Evolutionary conservation across 768 basidiomycete species (phyloP), one percentile per base, ranked within the genome.

Genomic region (Psilocybe subaeruginosa): DNA sequence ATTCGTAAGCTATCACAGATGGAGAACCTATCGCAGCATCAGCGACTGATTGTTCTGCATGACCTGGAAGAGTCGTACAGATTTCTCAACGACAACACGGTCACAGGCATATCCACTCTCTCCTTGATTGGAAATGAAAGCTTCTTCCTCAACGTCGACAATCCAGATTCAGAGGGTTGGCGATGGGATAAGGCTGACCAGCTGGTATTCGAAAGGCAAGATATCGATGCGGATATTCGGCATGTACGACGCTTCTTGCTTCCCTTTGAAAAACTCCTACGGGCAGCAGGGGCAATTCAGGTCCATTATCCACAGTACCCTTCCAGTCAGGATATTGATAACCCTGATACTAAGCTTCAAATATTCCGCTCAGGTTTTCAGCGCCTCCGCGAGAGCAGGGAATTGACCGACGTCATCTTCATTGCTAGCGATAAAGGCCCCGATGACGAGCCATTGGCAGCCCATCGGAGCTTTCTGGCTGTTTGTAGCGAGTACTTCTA

Each of bases 111-210:
- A 9, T 48, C 63, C 9, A 33, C 53, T 7, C 60, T 76, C 3
- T 54, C 70, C 27, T 64, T 66, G 37, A 58, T 65, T 9, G 64
- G 69, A 39, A 47, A 69, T 12, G 64, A 72, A 19, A 62, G 59
- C 1, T 61, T 83, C 2, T 84, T 83, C 69, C 74, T 85, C 58
- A 85, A 85, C 49, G 77, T 84, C 41, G 70, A 78, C 37, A 71
- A 81, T 59, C 74, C 79, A 1, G 59, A 63, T 6, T 48, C 17
- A 0, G 77, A 76, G 17, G 56, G 57, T 0, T 82, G 81, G 81
- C 58, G 56, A 16, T 84, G 80, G 79, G 71, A 74, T 33, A 66
- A 68, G 6, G 78, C 78, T 1, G 62, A 71, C 19, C 67, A 78
- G 31, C 71, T 85, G 41, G 73, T 79, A 19, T 76, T 83, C 58